Percentiles rank a stretch among this genome's conserved stretches.
These are phyloP conservation scores for Aureobasidium mangrovei DNA, from an alignment of 2,329 filamentous ascomycete species.

Conservation along the genomic window DNA sequence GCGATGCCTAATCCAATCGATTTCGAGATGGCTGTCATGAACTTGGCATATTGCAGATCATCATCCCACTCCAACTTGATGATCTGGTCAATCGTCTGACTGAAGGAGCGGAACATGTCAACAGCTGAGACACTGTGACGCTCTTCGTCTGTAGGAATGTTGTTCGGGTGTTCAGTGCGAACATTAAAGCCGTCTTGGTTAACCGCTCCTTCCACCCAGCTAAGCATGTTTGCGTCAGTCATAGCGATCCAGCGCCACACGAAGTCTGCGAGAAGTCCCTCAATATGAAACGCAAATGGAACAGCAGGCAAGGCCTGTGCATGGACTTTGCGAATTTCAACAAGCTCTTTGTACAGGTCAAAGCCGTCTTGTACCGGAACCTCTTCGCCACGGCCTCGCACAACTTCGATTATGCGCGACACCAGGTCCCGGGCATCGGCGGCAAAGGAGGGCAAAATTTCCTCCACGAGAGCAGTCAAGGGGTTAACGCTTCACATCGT, in stretches of 20 bases:
- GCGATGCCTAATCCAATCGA: conserved; percentile 75
- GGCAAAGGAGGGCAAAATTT: conserved; percentile 82
- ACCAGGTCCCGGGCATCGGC: conserved; percentile 82
- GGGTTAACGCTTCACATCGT: conserved; percentile 39
- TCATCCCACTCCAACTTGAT: conserved; percentile 85
- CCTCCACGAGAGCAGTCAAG: conserved; percentile 65
- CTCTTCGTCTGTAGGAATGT: conserved; percentile 62
- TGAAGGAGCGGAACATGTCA: conserved; percentile 90
- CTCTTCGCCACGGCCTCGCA: conserved; percentile 60
- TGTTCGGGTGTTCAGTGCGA: conserved; percentile 43
- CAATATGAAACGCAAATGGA: conserved; percentile 79
- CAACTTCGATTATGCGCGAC: conserved; percentile 65
- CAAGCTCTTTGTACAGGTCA: conserved; percentile 80
- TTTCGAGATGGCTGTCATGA: conserved; percentile 89
- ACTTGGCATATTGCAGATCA: conserved; percentile 85
- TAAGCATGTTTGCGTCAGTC: conserved; percentile 69
- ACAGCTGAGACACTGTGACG: conserved; percentile 89
- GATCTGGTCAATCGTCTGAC: conserved; percentile 81
- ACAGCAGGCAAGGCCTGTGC: conserved; percentile 60
- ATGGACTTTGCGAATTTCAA: conserved; percentile 76
- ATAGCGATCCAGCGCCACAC: conserved; percentile 91
- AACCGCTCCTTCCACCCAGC: conserved; percentile 82
- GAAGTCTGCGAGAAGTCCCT: conserved; percentile 77
- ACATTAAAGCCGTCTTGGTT: conserved; percentile 83
- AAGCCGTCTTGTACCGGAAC: conserved; percentile 88